A percentile compares a stretch with the other conserved stretches of the same genome.
These are phyloP conservation scores for Aphanomyces astaci DNA, from an alignment of 352 stramenopile genomes.

Conservation along the genomic window DNA sequence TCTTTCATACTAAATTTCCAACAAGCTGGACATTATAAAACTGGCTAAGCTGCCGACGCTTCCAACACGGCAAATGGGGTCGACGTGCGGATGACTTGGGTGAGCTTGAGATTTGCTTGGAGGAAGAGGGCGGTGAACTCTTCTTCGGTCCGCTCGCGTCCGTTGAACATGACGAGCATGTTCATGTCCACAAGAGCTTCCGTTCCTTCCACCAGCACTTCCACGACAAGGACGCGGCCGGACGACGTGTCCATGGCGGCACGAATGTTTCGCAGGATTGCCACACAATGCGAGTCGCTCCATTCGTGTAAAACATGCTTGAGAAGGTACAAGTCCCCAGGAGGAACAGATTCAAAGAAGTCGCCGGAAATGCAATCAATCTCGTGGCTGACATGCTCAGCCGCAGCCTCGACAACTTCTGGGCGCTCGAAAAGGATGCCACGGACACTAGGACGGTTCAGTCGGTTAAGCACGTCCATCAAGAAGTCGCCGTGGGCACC, in stretches of 20 bases:
- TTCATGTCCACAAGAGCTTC: slow-evolving; percentile 12
- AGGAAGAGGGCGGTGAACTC: slow-evolving; percentile 1
- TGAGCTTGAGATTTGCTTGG: slow-evolving; percentile 2
- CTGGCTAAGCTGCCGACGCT: neutral
- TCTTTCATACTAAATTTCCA: neutral
- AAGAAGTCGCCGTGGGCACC: slow-evolving; percentile 17
- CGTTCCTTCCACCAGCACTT: slow-evolving; percentile 4
- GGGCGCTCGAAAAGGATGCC: slow-evolving; percentile 12
- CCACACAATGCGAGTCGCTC: neutral
- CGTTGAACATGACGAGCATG: slow-evolving; percentile 17
- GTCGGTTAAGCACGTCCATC: neutral
- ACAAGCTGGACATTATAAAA: neutral
- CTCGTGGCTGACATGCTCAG: neutral
- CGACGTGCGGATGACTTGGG: slow-evolving; percentile 3
- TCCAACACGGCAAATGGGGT: slow-evolving; percentile 15
- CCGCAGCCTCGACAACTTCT: slow-evolving; percentile 4
- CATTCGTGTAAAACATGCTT: slow-evolving; percentile 20
- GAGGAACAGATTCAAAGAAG: slow-evolving; percentile 14
- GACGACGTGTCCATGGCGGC: neutral
- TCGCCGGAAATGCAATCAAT: slow-evolving; percentile 11
- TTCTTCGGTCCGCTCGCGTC: slow-evolving; percentile 10
- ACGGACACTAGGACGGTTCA: slow-evolving; percentile 13
- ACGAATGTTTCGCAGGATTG: slow-evolving; percentile 8
- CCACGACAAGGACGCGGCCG: slow-evolving; percentile 9
- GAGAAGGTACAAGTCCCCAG: slow-evolving; percentile 12